Evolutionary conservation across 352 stramenopile species (phyloP), one percentile per base, ranked within the genome.

Genomic region (Pythium sp.): DNA sequence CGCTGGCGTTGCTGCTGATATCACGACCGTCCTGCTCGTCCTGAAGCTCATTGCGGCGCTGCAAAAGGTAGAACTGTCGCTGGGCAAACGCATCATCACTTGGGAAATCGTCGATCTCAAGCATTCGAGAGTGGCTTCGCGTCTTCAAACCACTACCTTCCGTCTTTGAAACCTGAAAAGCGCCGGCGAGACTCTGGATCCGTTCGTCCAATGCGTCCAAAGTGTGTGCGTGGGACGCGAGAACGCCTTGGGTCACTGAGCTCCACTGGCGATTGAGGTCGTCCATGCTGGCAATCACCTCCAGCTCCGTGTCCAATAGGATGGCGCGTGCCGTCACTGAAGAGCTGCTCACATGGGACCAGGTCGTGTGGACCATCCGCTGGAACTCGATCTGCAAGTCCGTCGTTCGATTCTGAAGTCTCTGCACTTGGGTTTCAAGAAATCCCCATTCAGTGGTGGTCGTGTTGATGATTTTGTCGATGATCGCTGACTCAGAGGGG

Each of bases 381-480:
- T 62, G n/a, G 20, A 68, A 26, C 30, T 68, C 63, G 9, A 3
- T 30, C 20, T 62, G 63, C 53, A 68, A 24, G 15, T 20, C 34
- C 12, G 41, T 5, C 26, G n/a, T 43, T 14, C 46, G 63, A 5
- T 46, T 54, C n/a, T 57, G 30, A 15, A 68, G 34, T 7, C 26
- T n/a, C 11, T 56, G 46, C 30, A 68, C 20, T 14, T 41, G 22
- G 18, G 9, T 22, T 38, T 62, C 53, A 28, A 68, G 55, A 11
- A 24, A 41, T 6, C 12, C 7, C 63, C 63, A 68, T 28, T 62
- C 63, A 0, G 24, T 9, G 24, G 20, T 5, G 12, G 56, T 51
- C 11, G 61, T 26, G 47, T 66, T 66, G 46, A 58, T 14, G 47
- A 66, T 58, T 47, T 41, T 66, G 20, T 57, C 47, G 20, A 66